Conservation (phyloP, 371 early-diverging fungal species). For the Vairimorpha apis region DNA sequence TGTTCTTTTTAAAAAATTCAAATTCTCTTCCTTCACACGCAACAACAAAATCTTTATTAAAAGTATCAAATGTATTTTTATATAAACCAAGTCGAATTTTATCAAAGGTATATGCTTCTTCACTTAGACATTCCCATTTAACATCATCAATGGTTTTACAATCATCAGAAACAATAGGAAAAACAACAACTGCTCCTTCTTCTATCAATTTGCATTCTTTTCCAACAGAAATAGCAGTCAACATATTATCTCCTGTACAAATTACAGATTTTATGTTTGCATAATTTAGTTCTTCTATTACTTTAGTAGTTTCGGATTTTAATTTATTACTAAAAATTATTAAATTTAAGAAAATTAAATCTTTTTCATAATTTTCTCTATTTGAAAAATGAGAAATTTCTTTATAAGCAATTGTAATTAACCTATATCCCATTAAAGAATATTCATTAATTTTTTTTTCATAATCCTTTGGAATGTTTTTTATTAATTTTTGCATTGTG, state of each 20-base stretch:
- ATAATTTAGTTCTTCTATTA: constrained; percentile 72
- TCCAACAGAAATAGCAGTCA: constrained; percentile 91
- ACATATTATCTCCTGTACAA: constrained; percentile 95
- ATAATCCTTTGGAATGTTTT: constrained; percentile 38
- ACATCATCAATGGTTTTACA: constrained; percentile 40
- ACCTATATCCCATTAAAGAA: constrained; percentile 56
- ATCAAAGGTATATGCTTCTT: constrained; percentile 59
- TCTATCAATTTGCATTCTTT: constrained; percentile 75
- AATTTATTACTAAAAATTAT: constrained; percentile 95
- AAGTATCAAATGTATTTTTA: constrained; percentile 53
- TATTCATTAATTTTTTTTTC: constrained; percentile 46
- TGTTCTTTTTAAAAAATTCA: constrained; percentile 51
- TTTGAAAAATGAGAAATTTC: neutral
- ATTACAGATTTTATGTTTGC: constrained; percentile 87
- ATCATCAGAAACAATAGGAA: constrained; percentile 52
- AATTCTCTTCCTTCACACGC: constrained; percentile 61
- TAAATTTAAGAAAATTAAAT: constrained; percentile 83
- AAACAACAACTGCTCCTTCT: constrained; percentile 52
- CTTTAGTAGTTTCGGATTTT: constrained; percentile 74
- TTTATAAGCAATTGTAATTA: constrained; percentile 60
- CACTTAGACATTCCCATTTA: constrained; percentile 57
- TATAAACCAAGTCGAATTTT: constrained; percentile 54
- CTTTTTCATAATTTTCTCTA: constrained; percentile 67
- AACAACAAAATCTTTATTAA: constrained; percentile 56
- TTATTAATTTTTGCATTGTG: constrained; percentile 34